Conservation (phyloP, 306 rosid genomes). For the Cucurbita maxima region DNA sequence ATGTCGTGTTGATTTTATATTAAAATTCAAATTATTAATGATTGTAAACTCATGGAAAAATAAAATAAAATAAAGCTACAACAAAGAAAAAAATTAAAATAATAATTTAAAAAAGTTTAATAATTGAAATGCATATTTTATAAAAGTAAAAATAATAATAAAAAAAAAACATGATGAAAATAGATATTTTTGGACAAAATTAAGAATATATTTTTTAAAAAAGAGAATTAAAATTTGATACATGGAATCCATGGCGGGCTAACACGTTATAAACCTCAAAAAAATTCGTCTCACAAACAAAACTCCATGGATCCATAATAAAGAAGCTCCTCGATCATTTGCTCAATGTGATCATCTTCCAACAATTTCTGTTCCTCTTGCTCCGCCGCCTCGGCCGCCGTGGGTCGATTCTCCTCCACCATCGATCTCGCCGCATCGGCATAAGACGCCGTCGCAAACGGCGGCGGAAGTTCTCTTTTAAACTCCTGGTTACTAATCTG, state of each 20-base stretch:
- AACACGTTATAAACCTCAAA: background rate
- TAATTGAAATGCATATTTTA: too few species aligned
- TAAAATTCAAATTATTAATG: background rate
- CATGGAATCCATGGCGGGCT: background rate
- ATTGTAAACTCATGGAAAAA: background rate
- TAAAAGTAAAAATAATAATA: background rate
- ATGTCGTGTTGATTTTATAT: background rate
- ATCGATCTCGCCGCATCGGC: too few species aligned
- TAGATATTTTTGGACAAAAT: background rate
- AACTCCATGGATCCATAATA: slow-evolving; percentile 5
- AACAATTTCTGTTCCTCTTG: background rate
- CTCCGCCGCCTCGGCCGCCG: background rate
- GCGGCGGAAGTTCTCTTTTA: background rate
- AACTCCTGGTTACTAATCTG: background rate
- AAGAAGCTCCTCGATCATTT: slow-evolving; percentile 7
- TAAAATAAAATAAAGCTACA: background rate
- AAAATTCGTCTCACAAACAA: background rate
- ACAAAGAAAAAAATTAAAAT: background rate
- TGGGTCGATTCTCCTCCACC: background rate
- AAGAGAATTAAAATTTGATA: background rate
- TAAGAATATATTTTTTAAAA: too few species aligned
- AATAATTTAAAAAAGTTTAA: too few species aligned
- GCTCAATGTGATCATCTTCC: slow-evolving; percentile 9
- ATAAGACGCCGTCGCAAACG: background rate
- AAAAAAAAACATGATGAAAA: background rate